Percentiles rank a stretch among this genome's conserved stretches.
Conservation (phyloP, 2,329 filamentous ascomycete species). For the Alternaria brassicicola region DNA sequence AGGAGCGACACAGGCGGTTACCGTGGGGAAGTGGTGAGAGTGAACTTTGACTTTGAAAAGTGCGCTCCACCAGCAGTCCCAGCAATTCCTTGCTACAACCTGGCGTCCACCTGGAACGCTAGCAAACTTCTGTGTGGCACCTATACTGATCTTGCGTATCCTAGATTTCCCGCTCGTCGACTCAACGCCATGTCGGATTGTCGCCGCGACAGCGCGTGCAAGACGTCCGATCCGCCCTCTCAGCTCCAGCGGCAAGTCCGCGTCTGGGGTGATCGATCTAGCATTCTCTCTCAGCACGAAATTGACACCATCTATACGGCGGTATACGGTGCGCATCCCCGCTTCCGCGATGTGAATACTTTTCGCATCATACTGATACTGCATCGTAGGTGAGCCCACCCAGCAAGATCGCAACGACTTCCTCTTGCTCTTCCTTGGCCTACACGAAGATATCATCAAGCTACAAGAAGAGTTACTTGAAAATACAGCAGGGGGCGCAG, state of each 20-base stretch:
- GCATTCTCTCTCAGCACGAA: background rate
- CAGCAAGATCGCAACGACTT: conserved; percentile 2
- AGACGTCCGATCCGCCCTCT: background rate
- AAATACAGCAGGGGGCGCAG: background rate
- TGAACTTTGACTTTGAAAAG: background rate
- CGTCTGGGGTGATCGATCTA: background rate
- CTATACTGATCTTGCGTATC: background rate
- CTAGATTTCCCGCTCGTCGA: background rate
- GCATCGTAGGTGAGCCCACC: background rate
- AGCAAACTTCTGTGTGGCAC: background rate
- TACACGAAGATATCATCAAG: background rate
- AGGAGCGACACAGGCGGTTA: background rate
- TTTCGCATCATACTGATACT: background rate
- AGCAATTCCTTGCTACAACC: background rate
- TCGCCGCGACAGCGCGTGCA: background rate
- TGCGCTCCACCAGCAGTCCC: background rate
- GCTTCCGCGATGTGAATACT: no score
- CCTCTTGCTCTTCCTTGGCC: background rate
- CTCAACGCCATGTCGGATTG: background rate
- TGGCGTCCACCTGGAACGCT: background rate
- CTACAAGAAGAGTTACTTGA: background rate
- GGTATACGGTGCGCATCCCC: background rate
- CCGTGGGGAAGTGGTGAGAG: background rate
- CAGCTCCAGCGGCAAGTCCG: background rate
- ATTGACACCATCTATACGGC: background rate